These are phyloP conservation scores for Allantophomopsis lycopodina DNA, from an alignment of 2,329 filamentous ascomycete genomes.

Conservation along the genomic window DNA sequence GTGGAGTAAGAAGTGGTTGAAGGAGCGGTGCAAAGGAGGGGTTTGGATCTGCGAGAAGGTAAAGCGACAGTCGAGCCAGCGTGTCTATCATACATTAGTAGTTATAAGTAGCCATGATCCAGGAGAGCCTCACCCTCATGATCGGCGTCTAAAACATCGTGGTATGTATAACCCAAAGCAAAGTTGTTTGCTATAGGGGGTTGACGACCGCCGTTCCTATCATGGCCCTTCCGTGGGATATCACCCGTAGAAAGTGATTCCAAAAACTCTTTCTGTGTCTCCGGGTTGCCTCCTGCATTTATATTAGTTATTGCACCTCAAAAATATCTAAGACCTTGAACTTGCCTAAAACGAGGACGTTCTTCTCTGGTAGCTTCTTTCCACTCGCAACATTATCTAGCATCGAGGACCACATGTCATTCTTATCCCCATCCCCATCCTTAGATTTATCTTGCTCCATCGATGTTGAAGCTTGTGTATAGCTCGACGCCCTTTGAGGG, in stretches of 20 bases:
- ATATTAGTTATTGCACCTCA: no score
- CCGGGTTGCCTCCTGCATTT: constrained; percentile 57
- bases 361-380: constrained; percentile 84
- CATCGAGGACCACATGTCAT: constrained; percentile 91
- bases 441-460: constrained; percentile 39
- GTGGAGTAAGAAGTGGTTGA: constrained; percentile 69
- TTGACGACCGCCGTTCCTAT: constrained; percentile 40
- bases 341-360: constrained; percentile 71
- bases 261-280: constrained; percentile 75
- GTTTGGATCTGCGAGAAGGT: constrained; percentile 77
- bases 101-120: constrained; percentile 1
- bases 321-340: no score
- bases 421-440: constrained; percentile 55
- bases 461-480: constrained; percentile 41
- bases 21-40: constrained; percentile 72
- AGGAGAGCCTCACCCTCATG: constrained; percentile 58
- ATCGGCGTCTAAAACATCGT: constrained; percentile 85
- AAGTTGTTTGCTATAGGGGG: constrained; percentile 85
- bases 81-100: constrained; percentile 46
- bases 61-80: constrained; percentile 76
- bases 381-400: constrained; percentile 81
- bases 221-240: constrained; percentile 22
- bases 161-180: constrained; percentile 87
- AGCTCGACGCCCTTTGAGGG: constrained; percentile 16
- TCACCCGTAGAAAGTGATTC: constrained; percentile 32